Percentiles rank a stretch among this genome's conserved stretches.
phyloP scores from a whole-genome alignment of 176 grass and related monocot species.

The Aechmea fasciata region DNA sequence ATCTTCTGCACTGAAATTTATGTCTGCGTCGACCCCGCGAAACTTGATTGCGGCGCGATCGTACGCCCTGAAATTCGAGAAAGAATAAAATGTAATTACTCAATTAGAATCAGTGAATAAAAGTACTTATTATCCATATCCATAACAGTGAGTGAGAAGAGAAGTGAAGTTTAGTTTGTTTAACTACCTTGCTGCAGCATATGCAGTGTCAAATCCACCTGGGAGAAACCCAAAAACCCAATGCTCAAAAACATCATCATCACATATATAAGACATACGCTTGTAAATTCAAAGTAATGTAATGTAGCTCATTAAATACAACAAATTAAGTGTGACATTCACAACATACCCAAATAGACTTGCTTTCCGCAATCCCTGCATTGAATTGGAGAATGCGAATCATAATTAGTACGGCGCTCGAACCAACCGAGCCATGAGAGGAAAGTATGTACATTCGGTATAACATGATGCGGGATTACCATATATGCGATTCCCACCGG shows the following conservation, averaged over 20 bases:
- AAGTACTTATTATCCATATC: background rate
- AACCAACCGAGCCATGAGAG: background rate
- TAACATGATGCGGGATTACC: slow-evolving; percentile 15
- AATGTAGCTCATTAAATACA: background rate
- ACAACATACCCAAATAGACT: slow-evolving; percentile 59
- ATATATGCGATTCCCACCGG: slow-evolving; percentile 69
- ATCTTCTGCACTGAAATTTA: slow-evolving; percentile 40
- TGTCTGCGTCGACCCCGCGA: slow-evolving; percentile 41
- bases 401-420: background rate
- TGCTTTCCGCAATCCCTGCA: slow-evolving; percentile 78
- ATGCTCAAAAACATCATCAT: background rate
- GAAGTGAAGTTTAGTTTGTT: too few relatives aligned
- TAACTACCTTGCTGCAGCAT: slow-evolving; percentile 47
- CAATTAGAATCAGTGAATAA: background rate
- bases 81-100: background rate
- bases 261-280: background rate
- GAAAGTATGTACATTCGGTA: background rate
- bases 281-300: background rate
- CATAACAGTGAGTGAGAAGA: background rate
- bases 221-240: background rate
- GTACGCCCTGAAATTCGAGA: slow-evolving; percentile 29
- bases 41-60: slow-evolving; percentile 66
- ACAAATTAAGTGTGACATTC: background rate
- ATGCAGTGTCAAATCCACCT: slow-evolving; percentile 53
- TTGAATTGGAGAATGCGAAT: background rate